Base-by-base conservation (phyloP, 139 green algal species). In the Coelastrella sp. region DNA sequence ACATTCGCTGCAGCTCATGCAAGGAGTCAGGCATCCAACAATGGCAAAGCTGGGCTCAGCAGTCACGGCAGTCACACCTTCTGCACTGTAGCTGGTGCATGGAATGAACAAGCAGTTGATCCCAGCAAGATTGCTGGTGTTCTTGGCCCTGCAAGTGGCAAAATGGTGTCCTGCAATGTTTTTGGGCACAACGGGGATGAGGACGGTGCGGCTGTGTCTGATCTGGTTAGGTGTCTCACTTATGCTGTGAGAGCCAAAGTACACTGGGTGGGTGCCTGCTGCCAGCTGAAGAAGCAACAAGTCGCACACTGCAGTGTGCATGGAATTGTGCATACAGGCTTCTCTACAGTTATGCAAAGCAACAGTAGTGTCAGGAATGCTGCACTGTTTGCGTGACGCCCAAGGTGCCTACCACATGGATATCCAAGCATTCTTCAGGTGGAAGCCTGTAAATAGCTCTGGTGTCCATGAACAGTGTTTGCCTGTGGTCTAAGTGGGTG, bases 31-130 rank as follows among this genome's bases (percentile, higher is more conserved):
- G 45, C 43, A 21, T 34, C 38, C 37, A 48, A 77, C 23, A 48
- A 48, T 11, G 68, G 68, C 68, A 77, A 48, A 27, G 68, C 68
- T n/a, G 68, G 68, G 27, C 23, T 21, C 38, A 77, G 68, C 68
- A 59, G 38, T 35, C 68, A 77, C 19, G 68, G 68, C 68, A 77
- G 23, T 21, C 68, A 77, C 38, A 48, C 45, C 27, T 77, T 77
- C 25, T 45, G 68, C 38, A 77, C 68, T 45, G 68, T 77, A 38
- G 37, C 66, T 23, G 35, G 35, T n/a, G 66, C 35, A 0, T 75
- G 66, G 35, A 64, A 64, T 64, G 53, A 34, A 13, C 17, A 19
- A 32, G 68, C 38, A 5, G 45, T 34, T 11, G 68, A 77, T 19
- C 38, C 68, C 27, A 59, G 38, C n/a, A 27, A 27, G 15, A 38